Evolutionary conservation across 2,329 filamentous ascomycete genomes (phyloP), one percentile per base, ranked within the genome.

Genomic region (Neonectria sp.): DNA sequence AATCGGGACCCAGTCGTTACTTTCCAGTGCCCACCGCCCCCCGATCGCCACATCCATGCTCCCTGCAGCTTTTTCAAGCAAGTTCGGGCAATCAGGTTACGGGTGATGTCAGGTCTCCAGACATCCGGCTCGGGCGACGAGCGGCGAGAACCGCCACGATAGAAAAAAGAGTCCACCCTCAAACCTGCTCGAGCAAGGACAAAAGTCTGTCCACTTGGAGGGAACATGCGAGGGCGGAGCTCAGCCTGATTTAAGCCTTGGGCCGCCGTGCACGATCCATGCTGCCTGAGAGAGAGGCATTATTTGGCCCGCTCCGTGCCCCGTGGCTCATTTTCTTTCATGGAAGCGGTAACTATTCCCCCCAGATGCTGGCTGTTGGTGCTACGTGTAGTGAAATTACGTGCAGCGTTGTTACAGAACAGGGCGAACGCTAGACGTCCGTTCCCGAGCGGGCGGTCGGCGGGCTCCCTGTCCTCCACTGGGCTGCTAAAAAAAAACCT

Each of bases 101-200:
- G 68, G 67, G 73, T 74, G 73, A 73, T 74, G 73, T 72, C 65
- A 73, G 60, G 72, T 74, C 70, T 72, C 69, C 65, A 74, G 73
- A 71, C 51, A 60, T 46, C 66, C 40, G 63, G 61, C 63, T 68
- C 53, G 56, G 55, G 68, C 60, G 33, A 27, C 45, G 61, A 29
- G 46, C 43, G 25, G 58, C 51, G 21, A 33, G 55, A 55, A 65
- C 55, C 45, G 40, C 60, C 52, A 45, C 43, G 40, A 63, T 53
- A 33, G 11, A 51, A 51, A n/a, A 15, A 6, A 17, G 8, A n/a
- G 9, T 21, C 27, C 17, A 24, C n/a, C 17, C 29, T 33, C 51
- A n/a, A 25, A 11, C 48, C 15, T 21, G 37, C 37, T 3, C 6
- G 51, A 35, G n/a, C 11, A 53, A 12, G n/a, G n/a, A 40, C 25